These are phyloP conservation scores for Chimonanthus salicifolius DNA, from an alignment of 164 flowering plant species.

Conservation along the genomic window DNA sequence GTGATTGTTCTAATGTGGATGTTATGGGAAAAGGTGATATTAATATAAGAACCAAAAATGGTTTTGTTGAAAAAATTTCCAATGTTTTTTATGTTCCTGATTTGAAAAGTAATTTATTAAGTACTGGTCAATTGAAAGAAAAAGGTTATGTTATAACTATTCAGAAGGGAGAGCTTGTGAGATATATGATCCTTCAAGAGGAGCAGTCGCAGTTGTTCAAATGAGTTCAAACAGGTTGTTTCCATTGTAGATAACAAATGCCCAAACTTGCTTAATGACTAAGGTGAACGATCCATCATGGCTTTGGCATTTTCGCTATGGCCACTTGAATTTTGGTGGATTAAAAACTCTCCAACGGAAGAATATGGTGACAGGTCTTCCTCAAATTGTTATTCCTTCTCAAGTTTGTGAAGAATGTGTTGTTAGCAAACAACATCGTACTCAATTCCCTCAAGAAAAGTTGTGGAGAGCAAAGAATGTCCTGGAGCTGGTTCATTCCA, in stretches of 20 bases:
- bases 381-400: background rate
- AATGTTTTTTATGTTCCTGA: constrained; percentile 12
- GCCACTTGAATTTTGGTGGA: background rate
- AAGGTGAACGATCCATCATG: constrained; percentile 7
- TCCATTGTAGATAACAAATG: constrained; percentile 14
- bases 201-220: constrained; percentile 7
- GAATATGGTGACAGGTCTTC: constrained; percentile 3
- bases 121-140: no score
- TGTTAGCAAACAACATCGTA: no score
- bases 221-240: constrained; percentile 23
- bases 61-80: constrained; percentile 15
- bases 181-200: constrained; percentile 14
- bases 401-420: constrained; percentile 1
- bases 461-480: no score
- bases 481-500: no score
- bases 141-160: background rate
- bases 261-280: constrained; percentile 6
- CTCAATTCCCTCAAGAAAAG: no score
- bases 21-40: constrained; percentile 24
- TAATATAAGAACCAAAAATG: constrained; percentile 19
- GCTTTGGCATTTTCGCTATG: constrained; percentile 4
- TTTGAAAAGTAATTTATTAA: constrained; percentile 3
- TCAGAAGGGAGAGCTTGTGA: constrained; percentile 1
- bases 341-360: constrained; percentile 2
- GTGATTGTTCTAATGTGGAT: constrained; percentile 13